Evolutionary conservation across 768 basidiomycete species (phyloP).

Genomic region (Amanita rubescens): DNA sequence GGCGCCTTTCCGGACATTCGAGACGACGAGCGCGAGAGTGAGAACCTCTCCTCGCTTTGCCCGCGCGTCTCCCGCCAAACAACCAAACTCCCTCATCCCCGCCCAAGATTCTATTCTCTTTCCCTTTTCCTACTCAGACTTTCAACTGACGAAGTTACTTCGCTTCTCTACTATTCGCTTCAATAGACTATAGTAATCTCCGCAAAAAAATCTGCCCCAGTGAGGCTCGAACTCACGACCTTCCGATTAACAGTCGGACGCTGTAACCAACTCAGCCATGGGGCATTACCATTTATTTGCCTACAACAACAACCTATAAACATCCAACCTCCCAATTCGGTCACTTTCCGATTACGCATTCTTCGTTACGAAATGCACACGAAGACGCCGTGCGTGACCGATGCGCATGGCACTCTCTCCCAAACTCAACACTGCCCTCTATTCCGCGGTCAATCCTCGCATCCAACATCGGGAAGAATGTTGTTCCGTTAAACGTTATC

Average conservation of each 20-base stretch:
- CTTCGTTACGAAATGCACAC: no score
- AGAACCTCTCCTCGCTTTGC: not conserved
- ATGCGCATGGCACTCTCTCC: not conserved
- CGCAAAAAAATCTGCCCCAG: conserved; percentile 38
- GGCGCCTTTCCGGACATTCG: conserved; percentile 74
- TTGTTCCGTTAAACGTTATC: not conserved
- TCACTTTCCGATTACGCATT: not conserved
- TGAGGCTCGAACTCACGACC: conserved; percentile 68
- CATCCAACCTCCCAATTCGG: not conserved
- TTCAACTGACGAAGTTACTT: no score
- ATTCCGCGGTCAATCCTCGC: no score
- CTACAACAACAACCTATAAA: not conserved
- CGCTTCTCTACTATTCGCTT: not conserved
- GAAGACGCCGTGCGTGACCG: not conserved
- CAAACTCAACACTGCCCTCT: no score
- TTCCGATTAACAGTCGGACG: conserved; percentile 74
- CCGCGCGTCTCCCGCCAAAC: not conserved
- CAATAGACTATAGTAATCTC: no score
- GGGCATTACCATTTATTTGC: conserved; percentile 30
- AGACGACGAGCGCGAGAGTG: conserved; percentile 3
- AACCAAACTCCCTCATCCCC: conserved; percentile 1
- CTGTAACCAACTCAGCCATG: conserved; percentile 76
- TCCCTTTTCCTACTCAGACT: no score
- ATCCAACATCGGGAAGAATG: not conserved
- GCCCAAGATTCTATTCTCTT: no score